A percentile compares a stretch with the other conserved stretches of the same genome.
phyloP scores from a whole-genome alignment of 306 rosid species.

The Cajanus cajan region DNA sequence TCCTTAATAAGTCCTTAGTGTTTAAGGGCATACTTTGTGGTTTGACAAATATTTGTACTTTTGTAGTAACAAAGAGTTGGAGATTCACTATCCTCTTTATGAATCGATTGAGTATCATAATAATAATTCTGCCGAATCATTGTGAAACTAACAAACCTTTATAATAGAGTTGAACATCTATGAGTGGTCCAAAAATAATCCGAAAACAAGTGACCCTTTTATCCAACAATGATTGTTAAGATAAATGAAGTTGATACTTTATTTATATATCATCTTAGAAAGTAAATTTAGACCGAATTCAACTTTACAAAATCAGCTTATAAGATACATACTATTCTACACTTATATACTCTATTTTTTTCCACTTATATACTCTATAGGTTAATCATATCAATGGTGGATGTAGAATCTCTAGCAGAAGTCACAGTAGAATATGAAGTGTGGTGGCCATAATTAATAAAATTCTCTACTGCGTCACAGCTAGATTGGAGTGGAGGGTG shows the following conservation, averaged over 20 bases:
- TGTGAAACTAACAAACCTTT: background rate
- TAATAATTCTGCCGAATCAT: background rate
- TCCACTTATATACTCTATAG: no score
- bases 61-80: background rate
- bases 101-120: background rate
- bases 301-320: no score
- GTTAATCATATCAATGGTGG: no score
- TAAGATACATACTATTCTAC: no score
- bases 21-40: slow-evolving; percentile 7
- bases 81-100: background rate
- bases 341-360: no score
- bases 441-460: background rate
- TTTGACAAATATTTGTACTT: slow-evolving; percentile 18
- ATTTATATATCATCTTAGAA: no score
- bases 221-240: no score
- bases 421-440: background rate
- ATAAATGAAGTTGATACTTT: no score
- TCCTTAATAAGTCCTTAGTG: slow-evolving; percentile 17
- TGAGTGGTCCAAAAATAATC: no score
- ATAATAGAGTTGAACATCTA: background rate
- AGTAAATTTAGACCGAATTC: no score
- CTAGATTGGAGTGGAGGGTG: slow-evolving; percentile 11
- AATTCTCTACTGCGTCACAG: slow-evolving; percentile 9
- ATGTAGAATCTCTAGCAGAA: background rate
- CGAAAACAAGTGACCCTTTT: no score